A percentile compares a stretch with the other conserved stretches of the same genome.
Conservation (phyloP, 2,329 filamentous ascomycete species). For the Neonectria faginata region DNA sequence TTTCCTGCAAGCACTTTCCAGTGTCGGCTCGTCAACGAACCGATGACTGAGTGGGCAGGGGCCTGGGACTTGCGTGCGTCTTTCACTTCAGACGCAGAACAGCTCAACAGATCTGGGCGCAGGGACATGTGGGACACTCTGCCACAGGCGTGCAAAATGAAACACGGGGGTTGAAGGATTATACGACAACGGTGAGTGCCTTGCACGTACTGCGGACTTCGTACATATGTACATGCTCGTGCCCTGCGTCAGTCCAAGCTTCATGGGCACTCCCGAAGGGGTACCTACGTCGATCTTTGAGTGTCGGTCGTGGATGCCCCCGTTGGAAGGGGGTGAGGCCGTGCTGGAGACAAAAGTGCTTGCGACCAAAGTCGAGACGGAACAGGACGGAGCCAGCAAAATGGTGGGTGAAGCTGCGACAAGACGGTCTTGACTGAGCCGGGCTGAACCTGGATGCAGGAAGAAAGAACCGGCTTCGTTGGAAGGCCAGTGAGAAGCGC, state of each 20-base stretch:
- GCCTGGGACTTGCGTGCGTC: conserved; percentile 5
- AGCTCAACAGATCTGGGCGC: conserved; percentile 5
- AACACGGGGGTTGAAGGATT: conserved; percentile 18
- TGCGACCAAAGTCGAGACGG: background rate
- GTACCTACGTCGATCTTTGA: conserved; percentile 33
- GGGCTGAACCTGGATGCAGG: background rate
- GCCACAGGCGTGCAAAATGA: conserved; percentile 20
- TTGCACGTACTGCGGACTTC: background rate
- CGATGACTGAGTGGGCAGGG: conserved; percentile 8
- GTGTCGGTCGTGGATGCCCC: conserved; percentile 25
- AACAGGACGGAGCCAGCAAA: conserved; percentile 10
- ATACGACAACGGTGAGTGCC: conserved; percentile 1
- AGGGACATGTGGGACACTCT: conserved; percentile 20
- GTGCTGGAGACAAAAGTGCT: conserved; percentile 22
- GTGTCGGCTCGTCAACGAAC: conserved; percentile 14
- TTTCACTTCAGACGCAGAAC: conserved; percentile 1
- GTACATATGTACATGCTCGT: background rate
- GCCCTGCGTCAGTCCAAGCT: conserved; percentile 23
- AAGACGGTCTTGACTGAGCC: conserved; percentile 6
- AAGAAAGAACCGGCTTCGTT: background rate
- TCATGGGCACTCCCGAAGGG: conserved; percentile 26
- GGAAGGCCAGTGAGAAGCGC: background rate
- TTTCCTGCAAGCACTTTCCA: conserved; percentile 29
- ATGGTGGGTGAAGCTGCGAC: background rate
- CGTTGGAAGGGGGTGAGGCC: conserved; percentile 4